A percentile compares a stretch with the other conserved stretches of the same genome.
phyloP scores from a whole-genome alignment of 139 green algal genomes.

The Picochlorum sp. region DNA sequence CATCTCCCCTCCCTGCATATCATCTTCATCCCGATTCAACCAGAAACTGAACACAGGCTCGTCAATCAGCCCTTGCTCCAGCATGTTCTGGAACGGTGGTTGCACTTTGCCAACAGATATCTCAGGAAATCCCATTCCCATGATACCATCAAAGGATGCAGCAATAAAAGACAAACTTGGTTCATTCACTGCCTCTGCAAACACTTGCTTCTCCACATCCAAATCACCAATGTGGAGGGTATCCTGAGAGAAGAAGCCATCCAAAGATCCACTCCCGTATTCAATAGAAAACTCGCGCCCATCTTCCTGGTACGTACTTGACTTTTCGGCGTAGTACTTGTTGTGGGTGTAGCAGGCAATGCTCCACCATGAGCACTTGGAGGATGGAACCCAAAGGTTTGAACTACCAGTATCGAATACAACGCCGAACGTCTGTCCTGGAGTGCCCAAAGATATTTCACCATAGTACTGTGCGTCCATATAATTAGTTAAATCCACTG shows the following conservation, averaged over 20 bases:
- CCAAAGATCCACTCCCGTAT: constrained; percentile 88
- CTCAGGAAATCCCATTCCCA: constrained; percentile 89
- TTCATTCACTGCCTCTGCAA: constrained; percentile 79
- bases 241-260: constrained; percentile 84
- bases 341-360: constrained; percentile 87
- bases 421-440: constrained; percentile 83
- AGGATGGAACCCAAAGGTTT: constrained; percentile 79
- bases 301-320: constrained; percentile 44
- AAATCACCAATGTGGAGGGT: constrained; percentile 64
- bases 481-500: constrained; percentile 28
- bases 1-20: constrained; percentile 74
- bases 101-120: constrained; percentile 74
- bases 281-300: constrained; percentile 90
- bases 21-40: constrained; percentile 68
- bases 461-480: constrained; percentile 88
- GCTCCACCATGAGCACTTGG: constrained; percentile 74
- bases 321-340: constrained; percentile 72
- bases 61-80: constrained; percentile 66
- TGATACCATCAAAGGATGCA: constrained; percentile 96
- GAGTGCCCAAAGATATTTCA: constrained; percentile 81
- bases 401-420: constrained; percentile 88
- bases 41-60: constrained; percentile 96
- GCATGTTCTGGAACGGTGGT: constrained; percentile 83
- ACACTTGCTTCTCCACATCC: constrained; percentile 52
- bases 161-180: constrained; percentile 90